Base-by-base conservation (phyloP, 176 grass and related monocot species). In the Aegilops bicornis region DNA sequence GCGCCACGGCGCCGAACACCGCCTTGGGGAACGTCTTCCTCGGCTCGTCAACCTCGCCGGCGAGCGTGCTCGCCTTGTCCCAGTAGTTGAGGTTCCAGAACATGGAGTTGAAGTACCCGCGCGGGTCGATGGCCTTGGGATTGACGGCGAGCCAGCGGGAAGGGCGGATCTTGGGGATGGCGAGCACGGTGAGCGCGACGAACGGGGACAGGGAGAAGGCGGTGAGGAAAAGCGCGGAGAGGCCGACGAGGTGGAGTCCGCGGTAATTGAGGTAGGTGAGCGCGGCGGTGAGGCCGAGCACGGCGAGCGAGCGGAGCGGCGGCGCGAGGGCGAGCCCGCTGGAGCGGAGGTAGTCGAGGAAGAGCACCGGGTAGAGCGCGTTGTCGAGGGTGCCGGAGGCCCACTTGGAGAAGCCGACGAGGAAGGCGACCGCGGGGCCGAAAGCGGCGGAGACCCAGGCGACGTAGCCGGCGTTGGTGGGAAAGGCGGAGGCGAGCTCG, bases 41-140 rank as follows among this genome's bases (percentile, higher is more conserved):
- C 6, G 91, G 91, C 15, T 92, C 82, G 52, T 94, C 91, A 9
- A 97, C 95, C 88, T 96, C 96, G 64, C 96, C 96, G 47, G 96
- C 94, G 23, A 98, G 85, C 66, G 96, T 96, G 87, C 92, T 94
- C 0, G 96, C 96, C 91, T 98, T 98, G 64, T 98, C 96, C 96
- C 96, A 98, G 88, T 92, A 98, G 71, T 98, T 98, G 48, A 98
- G 86, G 84, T 98, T 96, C 96, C 96, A 98, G 81, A 98, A 98
- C 96, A 98, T 98, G 86, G 86, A 96, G 79, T 98, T 98, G 86
- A 98, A 98, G 84, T 78, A 98, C 0, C 82, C 90, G 31, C 96
- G 71, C 7, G 81, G 88, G 76, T 98, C 67, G 8, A 95, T 13
- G 62, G 64, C 76, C 47, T 23, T 8, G 1, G 42, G 79, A 40